Percentiles rank a stretch among this genome's conserved stretches.
Conservation (phyloP, 331 rosid species). For the Stylosanthes scabra region DNA sequence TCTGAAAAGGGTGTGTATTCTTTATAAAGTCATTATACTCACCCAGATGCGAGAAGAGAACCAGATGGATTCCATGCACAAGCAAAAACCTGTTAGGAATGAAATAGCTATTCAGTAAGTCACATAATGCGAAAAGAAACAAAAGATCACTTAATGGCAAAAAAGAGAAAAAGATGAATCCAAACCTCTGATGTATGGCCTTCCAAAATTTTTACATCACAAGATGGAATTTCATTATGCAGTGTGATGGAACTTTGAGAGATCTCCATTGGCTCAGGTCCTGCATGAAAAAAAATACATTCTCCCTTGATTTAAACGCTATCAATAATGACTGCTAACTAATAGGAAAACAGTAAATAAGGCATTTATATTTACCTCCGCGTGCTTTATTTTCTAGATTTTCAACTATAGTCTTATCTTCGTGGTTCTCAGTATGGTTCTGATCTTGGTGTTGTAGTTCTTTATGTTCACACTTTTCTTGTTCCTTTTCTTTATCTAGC, state of each 20-base stretch:
- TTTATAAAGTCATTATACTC: slow-evolving; percentile 37
- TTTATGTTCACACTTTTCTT: slow-evolving; percentile 35
- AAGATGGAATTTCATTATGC: slow-evolving; percentile 36
- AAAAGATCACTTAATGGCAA: neutral
- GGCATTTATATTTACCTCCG: slow-evolving; percentile 37
- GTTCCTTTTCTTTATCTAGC: slow-evolving; percentile 41
- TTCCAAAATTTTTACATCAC: slow-evolving; percentile 46
- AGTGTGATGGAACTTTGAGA: slow-evolving; percentile 30
- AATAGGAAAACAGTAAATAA: neutral
- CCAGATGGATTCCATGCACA: slow-evolving; percentile 62
- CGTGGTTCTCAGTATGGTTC: slow-evolving; percentile 38
- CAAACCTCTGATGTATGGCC: slow-evolving; percentile 59
- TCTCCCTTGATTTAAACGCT: neutral
- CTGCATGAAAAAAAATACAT: slow-evolving; percentile 24
- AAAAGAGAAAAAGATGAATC: slow-evolving; percentile 14
- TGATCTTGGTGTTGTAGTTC: slow-evolving; percentile 33
- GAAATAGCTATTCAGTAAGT: slow-evolving; percentile 18
- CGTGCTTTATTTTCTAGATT: slow-evolving; percentile 37
- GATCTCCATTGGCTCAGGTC: slow-evolving; percentile 57
- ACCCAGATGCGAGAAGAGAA: slow-evolving; percentile 59
- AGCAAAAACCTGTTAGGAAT: slow-evolving; percentile 52
- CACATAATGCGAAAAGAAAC: neutral
- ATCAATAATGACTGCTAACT: slow-evolving; percentile 2
- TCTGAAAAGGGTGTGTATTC: slow-evolving; percentile 2
- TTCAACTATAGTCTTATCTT: slow-evolving; percentile 40